A percentile compares a stretch with the other conserved stretches of the same genome.
These are phyloP conservation scores for Mortierella sp. DNA, from an alignment of 371 early-diverging fungal genomes.

Conservation along the genomic window DNA sequence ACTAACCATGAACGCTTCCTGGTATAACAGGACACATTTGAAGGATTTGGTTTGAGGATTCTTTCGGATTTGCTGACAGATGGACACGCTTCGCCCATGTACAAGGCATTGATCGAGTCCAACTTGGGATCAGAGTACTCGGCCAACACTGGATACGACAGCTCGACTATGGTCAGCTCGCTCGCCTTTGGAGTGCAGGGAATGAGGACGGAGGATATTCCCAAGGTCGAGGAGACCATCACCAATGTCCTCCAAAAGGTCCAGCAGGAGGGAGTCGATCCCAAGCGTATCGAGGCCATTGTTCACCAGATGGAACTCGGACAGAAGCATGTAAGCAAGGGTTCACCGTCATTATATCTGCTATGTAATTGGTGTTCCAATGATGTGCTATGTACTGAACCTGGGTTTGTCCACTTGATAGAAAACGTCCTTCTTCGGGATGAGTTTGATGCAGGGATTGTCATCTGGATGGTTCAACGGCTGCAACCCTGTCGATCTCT, in stretches of 20 bases:
- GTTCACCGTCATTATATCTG: too few relatives aligned
- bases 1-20: background rate
- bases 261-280: conserved; percentile 81
- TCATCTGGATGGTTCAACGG: conserved; percentile 91
- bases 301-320: conserved; percentile 92
- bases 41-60: conserved; percentile 85
- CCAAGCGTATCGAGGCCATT: conserved; percentile 86
- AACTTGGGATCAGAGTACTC: conserved; percentile 94
- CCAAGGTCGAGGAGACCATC: conserved; percentile 77
- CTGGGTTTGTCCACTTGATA: conserved; percentile 39
- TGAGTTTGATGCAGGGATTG: conserved; percentile 83
- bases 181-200: conserved; percentile 72
- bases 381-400: background rate
- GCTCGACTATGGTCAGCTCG: conserved; percentile 68
- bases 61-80: conserved; percentile 85
- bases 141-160: conserved; percentile 90
- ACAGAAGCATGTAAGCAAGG: conserved; percentile 81
- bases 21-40: conserved; percentile 75
- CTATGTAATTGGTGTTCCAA: too few relatives aligned
- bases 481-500: conserved; percentile 86
- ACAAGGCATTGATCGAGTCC: conserved; percentile 93
- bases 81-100: conserved; percentile 95
- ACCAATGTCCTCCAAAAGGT: conserved; percentile 76
- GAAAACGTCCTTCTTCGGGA: conserved; percentile 92
- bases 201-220: conserved; percentile 59